phyloP scores from a whole-genome alignment of 1,284 basidiomycete species.

The Cystobasidiaceae sp. region DNA sequence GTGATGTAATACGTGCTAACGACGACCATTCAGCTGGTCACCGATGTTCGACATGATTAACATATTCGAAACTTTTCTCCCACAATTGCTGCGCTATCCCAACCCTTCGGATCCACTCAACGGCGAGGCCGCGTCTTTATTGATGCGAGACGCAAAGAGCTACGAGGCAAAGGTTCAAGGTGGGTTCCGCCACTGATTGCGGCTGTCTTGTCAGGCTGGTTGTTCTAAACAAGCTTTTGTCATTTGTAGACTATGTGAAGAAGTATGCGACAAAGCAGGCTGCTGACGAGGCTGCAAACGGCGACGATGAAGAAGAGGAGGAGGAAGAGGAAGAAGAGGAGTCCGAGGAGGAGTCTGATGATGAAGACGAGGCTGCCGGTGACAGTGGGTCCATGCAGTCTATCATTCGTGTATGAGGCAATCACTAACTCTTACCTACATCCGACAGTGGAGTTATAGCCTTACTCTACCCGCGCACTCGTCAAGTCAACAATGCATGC shows the following conservation, averaged over 20 bases:
- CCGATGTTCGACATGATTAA: conserved; percentile 99
- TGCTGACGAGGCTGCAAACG: conserved; percentile 55
- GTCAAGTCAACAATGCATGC: too few relatives aligned
- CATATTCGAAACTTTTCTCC: conserved; percentile 97
- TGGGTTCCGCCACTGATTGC: conserved; percentile 45
- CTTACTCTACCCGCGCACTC: neutral
- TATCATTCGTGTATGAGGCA: too few relatives aligned
- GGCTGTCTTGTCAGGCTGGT: neutral
- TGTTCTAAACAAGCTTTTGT: too few relatives aligned
- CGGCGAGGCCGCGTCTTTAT: conserved; percentile 92
- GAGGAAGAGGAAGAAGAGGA: conserved; percentile 57
- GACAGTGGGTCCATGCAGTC: conserved; percentile 34
- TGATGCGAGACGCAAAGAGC: conserved; percentile 94
- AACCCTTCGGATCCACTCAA: conserved; percentile 97
- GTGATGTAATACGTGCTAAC: conserved; percentile 51
- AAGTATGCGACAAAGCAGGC: conserved; percentile 76
- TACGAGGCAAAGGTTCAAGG: conserved; percentile 90
- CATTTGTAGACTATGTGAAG: conserved; percentile 70
- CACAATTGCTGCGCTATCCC: conserved; percentile 92
- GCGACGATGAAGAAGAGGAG: conserved; percentile 53
- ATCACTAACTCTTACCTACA: too few relatives aligned
- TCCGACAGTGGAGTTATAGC: conserved; percentile 16
- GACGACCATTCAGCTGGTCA: conserved; percentile 71
- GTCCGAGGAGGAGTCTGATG: conserved; percentile 33
- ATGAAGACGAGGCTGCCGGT: conserved; percentile 53